These are phyloP conservation scores for Tagetes patula DNA, from an alignment of 129 eudicot genomes.

Conservation along the genomic window DNA sequence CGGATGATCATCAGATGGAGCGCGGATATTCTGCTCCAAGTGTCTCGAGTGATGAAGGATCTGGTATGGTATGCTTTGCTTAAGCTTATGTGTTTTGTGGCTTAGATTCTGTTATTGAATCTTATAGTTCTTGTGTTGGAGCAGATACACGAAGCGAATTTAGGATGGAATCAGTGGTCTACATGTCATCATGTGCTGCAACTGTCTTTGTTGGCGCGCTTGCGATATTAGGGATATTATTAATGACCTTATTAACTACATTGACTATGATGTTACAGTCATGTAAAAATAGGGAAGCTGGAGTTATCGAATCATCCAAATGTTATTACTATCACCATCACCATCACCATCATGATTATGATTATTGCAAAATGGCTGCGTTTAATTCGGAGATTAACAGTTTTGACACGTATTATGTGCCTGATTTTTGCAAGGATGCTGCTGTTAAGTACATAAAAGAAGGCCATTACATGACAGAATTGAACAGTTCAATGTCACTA, in stretches of 20 bases:
- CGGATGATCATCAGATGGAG: slow-evolving; percentile 62
- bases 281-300: slow-evolving; percentile 52
- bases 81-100: neutral
- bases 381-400: slow-evolving; percentile 50
- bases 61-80: slow-evolving; percentile 30
- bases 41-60: slow-evolving; percentile 49
- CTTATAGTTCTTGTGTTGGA: slow-evolving; percentile 25
- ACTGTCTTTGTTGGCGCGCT: slow-evolving; percentile 52
- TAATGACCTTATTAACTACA: slow-evolving; percentile 46
- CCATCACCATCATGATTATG: slow-evolving; percentile 20
- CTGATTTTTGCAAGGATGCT: slow-evolving; percentile 47
- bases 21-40: slow-evolving; percentile 45
- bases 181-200: slow-evolving; percentile 72
- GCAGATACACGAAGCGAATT: slow-evolving; percentile 53
- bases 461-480: slow-evolving; percentile 61
- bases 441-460: slow-evolving; percentile 51
- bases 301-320: slow-evolving; percentile 44
- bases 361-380: slow-evolving; percentile 48
- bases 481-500: slow-evolving; percentile 40
- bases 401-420: slow-evolving; percentile 36
- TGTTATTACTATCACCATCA: slow-evolving; percentile 18
- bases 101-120: slow-evolving; percentile 13
- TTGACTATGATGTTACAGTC: slow-evolving; percentile 56
- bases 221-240: slow-evolving; percentile 45
- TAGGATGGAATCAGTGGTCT: slow-evolving; percentile 51